Conservation (phyloP, 352 stramenopile genomes). For the Phytophthora palmivora region DNA sequence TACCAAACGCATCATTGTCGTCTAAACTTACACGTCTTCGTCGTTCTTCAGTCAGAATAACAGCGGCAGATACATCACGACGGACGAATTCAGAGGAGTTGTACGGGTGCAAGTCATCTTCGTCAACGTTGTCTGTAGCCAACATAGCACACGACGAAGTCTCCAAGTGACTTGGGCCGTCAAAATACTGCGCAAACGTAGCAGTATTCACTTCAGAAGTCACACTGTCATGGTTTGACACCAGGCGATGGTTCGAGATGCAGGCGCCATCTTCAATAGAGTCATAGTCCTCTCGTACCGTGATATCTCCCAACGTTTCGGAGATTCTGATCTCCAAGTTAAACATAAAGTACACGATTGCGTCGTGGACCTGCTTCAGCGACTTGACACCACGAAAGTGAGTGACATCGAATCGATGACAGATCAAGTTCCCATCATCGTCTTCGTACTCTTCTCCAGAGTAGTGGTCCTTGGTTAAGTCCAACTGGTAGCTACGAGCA, state of each 20-base stretch:
- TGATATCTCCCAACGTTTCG: slow-evolving; percentile 47
- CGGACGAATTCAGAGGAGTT: slow-evolving; percentile 31
- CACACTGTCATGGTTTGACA: slow-evolving; percentile 28
- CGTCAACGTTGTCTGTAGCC: slow-evolving; percentile 39
- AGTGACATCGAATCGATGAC: slow-evolving; percentile 33
- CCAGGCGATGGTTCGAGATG: slow-evolving; percentile 46
- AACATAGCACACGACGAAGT: slow-evolving; percentile 28
- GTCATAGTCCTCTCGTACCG: slow-evolving; percentile 48
- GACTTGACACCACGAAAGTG: slow-evolving; percentile 44
- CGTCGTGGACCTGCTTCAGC: slow-evolving; percentile 52
- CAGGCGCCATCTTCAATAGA: slow-evolving; percentile 19
- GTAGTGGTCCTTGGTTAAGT: slow-evolving; percentile 39
- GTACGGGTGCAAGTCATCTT: slow-evolving; percentile 53
- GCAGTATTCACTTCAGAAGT: slow-evolving; percentile 5
- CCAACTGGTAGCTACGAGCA: slow-evolving; percentile 34
- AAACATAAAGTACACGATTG: slow-evolving; percentile 38
- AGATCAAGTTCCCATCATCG: slow-evolving; percentile 29
- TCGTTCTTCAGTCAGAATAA: slow-evolving; percentile 21
- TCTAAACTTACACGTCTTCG: slow-evolving; percentile 13
- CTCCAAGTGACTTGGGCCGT: slow-evolving; percentile 8
- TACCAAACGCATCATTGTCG: too few relatives aligned
- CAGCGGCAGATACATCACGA: slow-evolving; percentile 38
- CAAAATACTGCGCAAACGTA: slow-evolving; percentile 28
- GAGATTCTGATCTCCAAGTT: slow-evolving; percentile 62
- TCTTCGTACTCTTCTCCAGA: slow-evolving; percentile 19